Evolutionary conservation across 1,284 basidiomycete genomes (phyloP), one percentile per base, ranked within the genome.

Genomic region (Sporisorium iseilematis-ciliati): DNA sequence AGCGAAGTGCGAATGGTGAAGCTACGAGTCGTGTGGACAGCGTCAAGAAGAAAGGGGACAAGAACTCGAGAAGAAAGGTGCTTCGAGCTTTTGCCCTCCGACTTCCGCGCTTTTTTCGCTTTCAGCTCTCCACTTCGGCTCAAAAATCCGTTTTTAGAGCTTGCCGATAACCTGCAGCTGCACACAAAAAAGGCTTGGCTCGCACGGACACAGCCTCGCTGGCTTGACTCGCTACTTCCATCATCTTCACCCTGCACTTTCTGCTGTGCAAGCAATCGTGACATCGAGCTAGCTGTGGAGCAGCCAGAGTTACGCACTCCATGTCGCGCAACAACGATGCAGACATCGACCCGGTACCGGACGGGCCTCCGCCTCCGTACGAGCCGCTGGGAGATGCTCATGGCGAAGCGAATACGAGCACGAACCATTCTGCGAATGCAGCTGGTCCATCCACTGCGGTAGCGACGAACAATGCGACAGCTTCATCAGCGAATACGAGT

Each of bases 281-380:
- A 23, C 12, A 6, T 16, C 2, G 12, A 14, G 3, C 35, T 3
- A 40, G 35, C 33, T 21, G 23, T 52, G 12, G 21, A 23, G 18
- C 53, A 20, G 38, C 18, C 18, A 18, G 7, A 14, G 40, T 25
- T 5, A 54, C 10, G 20, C 25, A 14, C 8, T 14, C 3, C 38
- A 72, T 72, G 63, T 59, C 69, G 48, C 63, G 59, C 48, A 64
- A 46, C 51, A 53, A 63, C 46, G 55, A 65, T 21, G 41, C 55
- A 41, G 50, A 71, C 21, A n/a, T 51, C 40, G 63, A 71, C 55
- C 53, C 55, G 31, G 11, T 68, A 12, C 64, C 61, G 14, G 65
- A 75, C 57, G 73, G 71, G 43, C 67, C 73, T 25, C 73, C 73
- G 46, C 73, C 73, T 41, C 68, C 73, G 23, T 75, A 75, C 57